Base-by-base conservation (phyloP, 176 grass and related monocot species). In the Carex parvula region DNA sequence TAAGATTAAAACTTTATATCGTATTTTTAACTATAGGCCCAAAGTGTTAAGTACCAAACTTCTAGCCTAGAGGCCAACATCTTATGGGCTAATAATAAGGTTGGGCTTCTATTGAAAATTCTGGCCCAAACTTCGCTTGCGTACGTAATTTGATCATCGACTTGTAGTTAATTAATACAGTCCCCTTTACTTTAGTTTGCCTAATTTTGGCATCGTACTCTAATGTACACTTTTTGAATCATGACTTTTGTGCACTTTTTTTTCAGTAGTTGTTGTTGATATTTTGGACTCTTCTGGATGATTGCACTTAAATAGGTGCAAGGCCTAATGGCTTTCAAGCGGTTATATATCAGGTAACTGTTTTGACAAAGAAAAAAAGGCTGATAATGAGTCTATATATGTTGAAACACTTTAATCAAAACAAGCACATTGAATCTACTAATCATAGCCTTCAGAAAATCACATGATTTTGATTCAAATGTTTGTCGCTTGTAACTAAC, bases 41-140 rank as follows among this genome's bases (percentile, higher is more conserved):
- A 9, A 46, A 1, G 15, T 35, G 1, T 0, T 29, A 44, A 44
- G 8, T 17, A 75, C 2, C 48, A 50, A 14, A 46, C 0, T 16
- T 13, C 70, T 22, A 59, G 52, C 22, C 8, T 21, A 32, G 6
- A 62, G 57, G 79, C 57, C 78, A 29, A 64, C 18, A 48, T 81
- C 0, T 62, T 15, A 63, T 82, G 80, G 60, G 3, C 57, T 83
- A 32, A 30, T 29, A 32, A 44, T 83, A 67, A 37, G 42, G 6
- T 69, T 69, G 60, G 81, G 81, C 81, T 83, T 18, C 66, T 50
- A 44, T 67, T 54, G 17, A 12, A 24, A 42, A 21, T 56, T 32
- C 5, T 55, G 6, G 14, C 32, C 63, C 1, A 66, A 58, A 18
- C 4, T 61, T 46, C 44, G 44, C 44, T 46, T 46, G 8, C 8